Base-by-base conservation (phyloP, 2,329 filamentous ascomycete species). In the Trichoderma pleuroti region DNA sequence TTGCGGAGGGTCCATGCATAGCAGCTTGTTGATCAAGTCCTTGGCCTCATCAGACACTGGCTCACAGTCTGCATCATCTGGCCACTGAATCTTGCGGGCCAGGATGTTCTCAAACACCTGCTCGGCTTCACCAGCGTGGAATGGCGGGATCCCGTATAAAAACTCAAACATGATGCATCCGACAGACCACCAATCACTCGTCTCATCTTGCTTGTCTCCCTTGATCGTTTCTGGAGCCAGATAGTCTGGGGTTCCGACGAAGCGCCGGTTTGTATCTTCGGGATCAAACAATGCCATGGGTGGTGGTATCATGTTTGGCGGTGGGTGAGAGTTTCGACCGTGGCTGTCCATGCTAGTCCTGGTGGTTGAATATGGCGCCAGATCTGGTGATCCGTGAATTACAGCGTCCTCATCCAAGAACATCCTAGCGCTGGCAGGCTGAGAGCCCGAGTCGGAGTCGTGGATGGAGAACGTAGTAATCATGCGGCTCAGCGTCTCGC, bases 181-280 rank as follows among this genome's bases (percentile, higher is more conserved):
- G n/a, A 99, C 87, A 26, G 96, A 98, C 96, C 96, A 99, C 96
- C 96, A 99, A 89, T 99, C 96, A 78, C 96, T 98, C 75, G 95
- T 96, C 80, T 98, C 95, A 77, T 99, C 96, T 80, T 99, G 96
- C 2, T 95, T 94, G 74, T 94, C 90, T 63, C 97, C 96, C 74
- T 93, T 94, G 78, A 99, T 97, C 0, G 97, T 99, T 79, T 99
- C 97, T 0, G 96, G 96, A 0, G 96, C 96, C 16, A 99, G 87
- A 78, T 99, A 99, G 80, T 99, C 96, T 0, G 96, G 96, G 0
- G 96, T 99, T 36, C 96, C 96, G 10, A 99, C 96, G 76, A 99
- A 99, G 49, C 93, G 91, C 68, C 96, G 90, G 78, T 93, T 95
- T 72, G 90, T 97, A 77, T 99, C 96, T 77, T 97, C 92, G 0